Conservation (phyloP, 805 yeast species). For the Candida adriatica region DNA sequence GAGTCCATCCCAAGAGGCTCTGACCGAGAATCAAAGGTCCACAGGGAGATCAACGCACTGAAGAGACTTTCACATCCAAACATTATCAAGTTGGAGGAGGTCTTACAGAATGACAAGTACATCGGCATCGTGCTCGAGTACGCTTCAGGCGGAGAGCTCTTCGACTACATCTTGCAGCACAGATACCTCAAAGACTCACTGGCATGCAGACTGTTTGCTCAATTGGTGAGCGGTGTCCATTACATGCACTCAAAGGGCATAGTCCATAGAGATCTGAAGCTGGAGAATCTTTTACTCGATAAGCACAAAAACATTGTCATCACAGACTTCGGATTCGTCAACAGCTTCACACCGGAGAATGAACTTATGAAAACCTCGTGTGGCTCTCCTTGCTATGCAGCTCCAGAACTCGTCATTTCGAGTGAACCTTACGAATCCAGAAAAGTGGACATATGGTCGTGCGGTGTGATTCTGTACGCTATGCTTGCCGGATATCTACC, state of each 20-base stretch:
- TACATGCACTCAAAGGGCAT: conserved; percentile 68
- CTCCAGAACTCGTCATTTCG: conserved; percentile 91
- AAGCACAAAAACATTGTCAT: conserved; percentile 61
- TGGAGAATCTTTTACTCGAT: conserved; percentile 71
- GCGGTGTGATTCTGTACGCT: conserved; percentile 92
- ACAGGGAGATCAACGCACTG: conserved; percentile 87
- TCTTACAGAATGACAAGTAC: conserved; percentile 86
- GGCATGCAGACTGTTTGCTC: conserved; percentile 88
- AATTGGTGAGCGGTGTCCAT: conserved; percentile 87
- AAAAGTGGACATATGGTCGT: conserved; percentile 95
- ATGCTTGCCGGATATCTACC: conserved; percentile 97
- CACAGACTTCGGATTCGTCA: conserved; percentile 90
- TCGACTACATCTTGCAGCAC: conserved; percentile 84
- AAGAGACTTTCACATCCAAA: conserved; percentile 87
- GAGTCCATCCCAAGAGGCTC: conserved; percentile 84
- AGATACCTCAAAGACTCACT: conserved; percentile 79
- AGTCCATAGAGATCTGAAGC: conserved; percentile 75
- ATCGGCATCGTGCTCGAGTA: conserved; percentile 95
- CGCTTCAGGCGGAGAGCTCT: conserved; percentile 96
- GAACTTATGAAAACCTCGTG: conserved; percentile 86
- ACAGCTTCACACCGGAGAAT: conserved; percentile 52
- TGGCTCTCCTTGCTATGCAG: conserved; percentile 90
- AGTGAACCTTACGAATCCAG: conserved; percentile 84
- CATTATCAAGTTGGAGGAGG: conserved; percentile 86
- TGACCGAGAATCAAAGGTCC: conserved; percentile 82